A percentile compares a stretch with the other conserved stretches of the same genome.
These are phyloP conservation scores for Chalciporus piperatus DNA, from an alignment of 768 basidiomycete species.

Conservation along the genomic window DNA sequence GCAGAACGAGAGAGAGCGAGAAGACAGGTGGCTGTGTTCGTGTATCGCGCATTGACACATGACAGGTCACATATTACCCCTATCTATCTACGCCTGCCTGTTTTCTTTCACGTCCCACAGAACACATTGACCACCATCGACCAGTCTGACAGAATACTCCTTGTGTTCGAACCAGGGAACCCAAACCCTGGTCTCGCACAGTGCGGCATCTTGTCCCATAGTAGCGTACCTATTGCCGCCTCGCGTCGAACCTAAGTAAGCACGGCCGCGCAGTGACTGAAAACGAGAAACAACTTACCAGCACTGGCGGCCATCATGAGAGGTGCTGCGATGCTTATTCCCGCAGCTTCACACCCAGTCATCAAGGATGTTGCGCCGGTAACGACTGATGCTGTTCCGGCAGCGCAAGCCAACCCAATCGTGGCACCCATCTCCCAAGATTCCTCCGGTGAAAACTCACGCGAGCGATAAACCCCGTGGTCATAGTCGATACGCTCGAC, in stretches of 20 bases:
- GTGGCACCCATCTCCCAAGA: slow-evolving; percentile 20
- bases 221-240: slow-evolving; percentile 9
- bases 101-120: slow-evolving; percentile 20
- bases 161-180: slow-evolving; percentile 23
- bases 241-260: neutral
- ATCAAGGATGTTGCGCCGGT: slow-evolving; percentile 1
- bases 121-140: slow-evolving; percentile 1
- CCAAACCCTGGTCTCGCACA: slow-evolving; percentile 20
- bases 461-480: slow-evolving; percentile 5
- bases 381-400: slow-evolving; percentile 21
- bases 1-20: neutral
- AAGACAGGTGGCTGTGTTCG: neutral
- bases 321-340: slow-evolving; percentile 2
- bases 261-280: too few relatives aligned
- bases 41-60: neutral
- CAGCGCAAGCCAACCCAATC: slow-evolving; percentile 14
- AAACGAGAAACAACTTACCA: slow-evolving; percentile 5
- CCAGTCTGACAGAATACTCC: slow-evolving; percentile 15
- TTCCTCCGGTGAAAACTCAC: slow-evolving; percentile 14
- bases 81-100: slow-evolving; percentile 4
- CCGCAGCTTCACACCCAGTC: slow-evolving; percentile 1
- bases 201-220: neutral
- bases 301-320: slow-evolving; percentile 12
- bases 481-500: slow-evolving; percentile 11
- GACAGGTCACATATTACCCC: neutral